phyloP scores from a whole-genome alignment of 129 eudicot species.

The Flaveria ramosissima region DNA sequence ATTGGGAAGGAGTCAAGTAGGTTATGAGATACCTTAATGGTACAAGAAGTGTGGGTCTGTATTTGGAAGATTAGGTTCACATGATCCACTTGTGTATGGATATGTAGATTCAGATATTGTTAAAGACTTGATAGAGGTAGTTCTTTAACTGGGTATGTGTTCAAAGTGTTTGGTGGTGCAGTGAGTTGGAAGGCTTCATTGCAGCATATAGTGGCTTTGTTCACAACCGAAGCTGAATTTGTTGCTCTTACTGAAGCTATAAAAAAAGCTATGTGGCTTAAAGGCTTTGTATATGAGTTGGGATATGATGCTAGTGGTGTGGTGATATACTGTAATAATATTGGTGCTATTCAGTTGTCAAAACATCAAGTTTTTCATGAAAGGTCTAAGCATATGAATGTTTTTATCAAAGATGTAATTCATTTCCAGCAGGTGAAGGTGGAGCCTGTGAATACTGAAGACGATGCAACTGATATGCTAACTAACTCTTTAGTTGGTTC shows the following conservation, averaged over 20 bases:
- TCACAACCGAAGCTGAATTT: neutral
- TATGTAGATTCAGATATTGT: no score
- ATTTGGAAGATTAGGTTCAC: no score
- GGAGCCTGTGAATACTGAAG: neutral
- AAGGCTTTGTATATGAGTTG: neutral
- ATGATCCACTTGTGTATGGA: no score
- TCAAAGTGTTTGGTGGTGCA: no score
- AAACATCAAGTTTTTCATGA: neutral
- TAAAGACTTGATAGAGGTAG: no score
- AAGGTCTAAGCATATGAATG: neutral
- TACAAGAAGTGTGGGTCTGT: no score
- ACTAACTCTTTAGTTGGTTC: no score
- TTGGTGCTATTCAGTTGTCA: neutral
- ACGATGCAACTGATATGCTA: neutral
- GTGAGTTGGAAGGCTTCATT: neutral
- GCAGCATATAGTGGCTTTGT: neutral
- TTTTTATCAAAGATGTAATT: neutral
- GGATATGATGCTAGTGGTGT: neutral
- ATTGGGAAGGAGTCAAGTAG: no score
- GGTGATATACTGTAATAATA: neutral
- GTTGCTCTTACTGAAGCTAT: neutral
- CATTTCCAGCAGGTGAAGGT: neutral
- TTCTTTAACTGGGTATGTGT: no score
- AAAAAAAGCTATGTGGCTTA: neutral
- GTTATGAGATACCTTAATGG: no score